Conservation (phyloP, 257 asterid species). For the Thymus quinquecostatus region DNA sequence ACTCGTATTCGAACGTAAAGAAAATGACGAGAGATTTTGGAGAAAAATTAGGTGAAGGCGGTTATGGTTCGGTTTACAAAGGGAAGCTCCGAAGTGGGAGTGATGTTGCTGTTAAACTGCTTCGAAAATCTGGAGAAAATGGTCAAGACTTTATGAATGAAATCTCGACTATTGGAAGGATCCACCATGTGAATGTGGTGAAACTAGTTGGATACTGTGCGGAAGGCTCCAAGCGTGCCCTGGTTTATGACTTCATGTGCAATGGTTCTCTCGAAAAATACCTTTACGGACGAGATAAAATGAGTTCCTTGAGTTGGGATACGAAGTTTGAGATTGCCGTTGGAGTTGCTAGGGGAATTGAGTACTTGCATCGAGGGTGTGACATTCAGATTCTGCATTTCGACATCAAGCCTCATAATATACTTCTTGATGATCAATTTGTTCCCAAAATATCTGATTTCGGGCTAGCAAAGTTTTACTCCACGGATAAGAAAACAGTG, state of each 20-base stretch:
- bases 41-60: slow-evolving; percentile 17
- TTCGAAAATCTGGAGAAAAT: neutral
- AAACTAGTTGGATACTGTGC: slow-evolving; percentile 21
- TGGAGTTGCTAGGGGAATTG: slow-evolving; percentile 37
- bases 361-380: slow-evolving; percentile 29
- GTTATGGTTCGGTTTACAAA: slow-evolving; percentile 39
- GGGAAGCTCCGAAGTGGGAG: slow-evolving; percentile 39
- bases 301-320: neutral
- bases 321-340: slow-evolving; percentile 21
- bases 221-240: slow-evolving; percentile 12
- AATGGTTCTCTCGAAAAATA: slow-evolving; percentile 21
- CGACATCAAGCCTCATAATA: slow-evolving; percentile 35
- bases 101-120: slow-evolving; percentile 40
- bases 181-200: slow-evolving; percentile 24
- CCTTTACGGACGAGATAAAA: neutral
- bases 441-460: slow-evolving; percentile 35
- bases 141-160: slow-evolving; percentile 47
- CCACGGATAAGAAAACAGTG: slow-evolving; percentile 11
- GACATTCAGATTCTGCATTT: slow-evolving; percentile 24
- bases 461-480: slow-evolving; percentile 30
- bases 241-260: slow-evolving; percentile 2
- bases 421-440: slow-evolving; percentile 18
- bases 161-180: slow-evolving; percentile 36
- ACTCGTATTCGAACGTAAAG: neutral
- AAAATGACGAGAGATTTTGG: neutral